Conservation (phyloP, 805 yeast genomes). For the Yarrowia divulgata region DNA sequence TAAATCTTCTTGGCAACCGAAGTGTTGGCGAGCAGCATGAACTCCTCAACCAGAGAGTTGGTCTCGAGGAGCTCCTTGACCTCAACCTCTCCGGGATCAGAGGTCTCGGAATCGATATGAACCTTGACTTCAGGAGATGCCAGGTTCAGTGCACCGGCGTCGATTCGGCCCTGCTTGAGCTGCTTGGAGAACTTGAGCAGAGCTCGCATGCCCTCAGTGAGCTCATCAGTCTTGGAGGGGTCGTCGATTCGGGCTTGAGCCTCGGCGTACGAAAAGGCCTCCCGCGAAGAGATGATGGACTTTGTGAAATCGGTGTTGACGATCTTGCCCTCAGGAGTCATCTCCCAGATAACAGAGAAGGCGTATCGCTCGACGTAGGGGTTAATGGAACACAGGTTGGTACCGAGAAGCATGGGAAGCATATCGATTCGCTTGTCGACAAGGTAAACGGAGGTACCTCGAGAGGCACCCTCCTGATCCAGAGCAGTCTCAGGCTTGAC, state of each 20-base stretch:
- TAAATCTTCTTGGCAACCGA: conserved; percentile 93
- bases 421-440: conserved; percentile 99
- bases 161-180: conserved; percentile 82
- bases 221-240: conserved; percentile 71
- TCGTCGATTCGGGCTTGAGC: conserved; percentile 95
- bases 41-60: conserved; percentile 95
- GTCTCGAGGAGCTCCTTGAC: conserved; percentile 87
- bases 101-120: conserved; percentile 94
- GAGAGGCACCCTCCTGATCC: conserved; percentile 93
- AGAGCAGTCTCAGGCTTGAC: conserved; percentile 91
- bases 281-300: conserved; percentile 87
- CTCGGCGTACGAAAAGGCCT: conserved; percentile 91
- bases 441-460: conserved; percentile 96
- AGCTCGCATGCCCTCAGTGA: conserved; percentile 88
- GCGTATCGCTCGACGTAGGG: conserved; percentile 97
- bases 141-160: conserved; percentile 94
- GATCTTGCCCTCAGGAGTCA: conserved; percentile 85
- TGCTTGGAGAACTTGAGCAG: conserved; percentile 80
- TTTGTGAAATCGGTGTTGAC: conserved; percentile 80
- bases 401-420: conserved; percentile 94
- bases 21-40: conserved; percentile 96
- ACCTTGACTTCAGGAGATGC: conserved; percentile 99
- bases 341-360: conserved; percentile 94
- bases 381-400: conserved; percentile 91
- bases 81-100: conserved; percentile 96